Evolutionary conservation across 108 stramenopile genomes (phyloP), one percentile per base, ranked within the genome.

Genomic region (Pinguiococcus pyrenoidosus): DNA sequence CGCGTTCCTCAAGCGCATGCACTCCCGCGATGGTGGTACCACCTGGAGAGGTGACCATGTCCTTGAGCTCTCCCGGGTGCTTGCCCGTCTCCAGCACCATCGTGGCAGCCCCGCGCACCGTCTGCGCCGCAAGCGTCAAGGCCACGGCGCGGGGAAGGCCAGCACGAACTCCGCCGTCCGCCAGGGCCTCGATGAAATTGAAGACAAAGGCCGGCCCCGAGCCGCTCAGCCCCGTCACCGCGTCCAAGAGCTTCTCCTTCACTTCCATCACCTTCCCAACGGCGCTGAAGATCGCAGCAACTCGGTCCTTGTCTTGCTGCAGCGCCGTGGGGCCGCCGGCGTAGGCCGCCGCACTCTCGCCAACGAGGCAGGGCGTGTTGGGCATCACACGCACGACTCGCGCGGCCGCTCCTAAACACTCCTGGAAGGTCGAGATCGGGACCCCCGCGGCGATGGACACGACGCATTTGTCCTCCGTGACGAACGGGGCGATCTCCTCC

Each of bases 1-100:
- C 56, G 32, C 79, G 84, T 29, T 73, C 74, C 64, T 94, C 92
- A 24, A 90, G 68, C 5, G 87, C 84, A 45, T 87, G 80, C 0
- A 89, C 80, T 8, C 85, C 92, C 14, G 87, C 80, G 69, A 90
- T 90, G 4, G 92, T 94, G 1, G 92, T 90, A 17, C 92, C 92
- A 22, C 92, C 92, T 3, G 92, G 87, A 26, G 77, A 80, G 23
- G 69, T 71, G 17, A 94, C 92, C 37, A 61, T 51, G 60, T 94
- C 92, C 55, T 91, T 91, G 32, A 94, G 73, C 43, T 63, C 46
- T 7, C 83, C 92, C 8, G 92, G 92, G 75, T 95, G 92, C 13
- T 49, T 32, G 5, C 82, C 83, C 2, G 86, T 88, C 44, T 74
- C 56, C 17, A 89, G 70, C 13, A 89, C 87, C 89, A 94, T 91